These are phyloP conservation scores for Aspergillus candidus DNA, from an alignment of 2,329 filamentous ascomycete species.

Conservation along the genomic window DNA sequence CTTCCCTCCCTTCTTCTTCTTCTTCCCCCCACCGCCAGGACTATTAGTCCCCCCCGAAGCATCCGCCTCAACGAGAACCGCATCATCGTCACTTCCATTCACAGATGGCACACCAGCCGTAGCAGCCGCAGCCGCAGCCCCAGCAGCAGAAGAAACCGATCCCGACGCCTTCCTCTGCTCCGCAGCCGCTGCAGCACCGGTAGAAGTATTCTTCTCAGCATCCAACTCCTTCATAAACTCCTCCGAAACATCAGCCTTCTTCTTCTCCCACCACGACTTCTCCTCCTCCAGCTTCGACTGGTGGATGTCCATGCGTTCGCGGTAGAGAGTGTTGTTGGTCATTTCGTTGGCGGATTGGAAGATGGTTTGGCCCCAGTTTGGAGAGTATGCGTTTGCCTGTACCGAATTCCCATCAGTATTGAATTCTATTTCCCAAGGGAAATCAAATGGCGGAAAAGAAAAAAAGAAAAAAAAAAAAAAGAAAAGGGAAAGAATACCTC, in stretches of 20 bases:
- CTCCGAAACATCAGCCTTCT: conserved; percentile 63
- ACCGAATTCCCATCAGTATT: neutral
- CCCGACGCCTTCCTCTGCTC: neutral
- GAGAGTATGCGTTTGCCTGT: conserved; percentile 82
- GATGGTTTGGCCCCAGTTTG: conserved; percentile 87
- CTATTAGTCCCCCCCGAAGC: conserved; percentile 16
- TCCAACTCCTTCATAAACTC: conserved; percentile 80
- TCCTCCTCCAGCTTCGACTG: conserved; percentile 65
- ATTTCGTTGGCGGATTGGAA: conserved; percentile 99
- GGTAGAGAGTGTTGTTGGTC: conserved; percentile 72
- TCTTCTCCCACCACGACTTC: conserved; percentile 89
- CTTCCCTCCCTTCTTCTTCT: conserved; percentile 45
- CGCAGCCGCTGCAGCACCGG: neutral
- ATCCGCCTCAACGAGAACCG: conserved; percentile 68
- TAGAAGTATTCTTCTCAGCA: conserved; percentile 13
- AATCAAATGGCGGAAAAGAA: conserved; percentile 7
- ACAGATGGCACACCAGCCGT: conserved; percentile 28
- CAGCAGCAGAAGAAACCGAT: conserved; percentile 6
- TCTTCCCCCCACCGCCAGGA: conserved; percentile 24
- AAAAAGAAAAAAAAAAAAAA: neutral
- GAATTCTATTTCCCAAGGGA: neutral
- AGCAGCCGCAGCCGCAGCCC: conserved; percentile 10
- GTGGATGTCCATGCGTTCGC: conserved; percentile 68
- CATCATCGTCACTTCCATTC: conserved; percentile 60
- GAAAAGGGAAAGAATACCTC: conserved; percentile 56